Evolutionary conservation across 2,329 filamentous ascomycete species (phyloP), one percentile per base, ranked within the genome.

Genomic region (Daldinia sp.): DNA sequence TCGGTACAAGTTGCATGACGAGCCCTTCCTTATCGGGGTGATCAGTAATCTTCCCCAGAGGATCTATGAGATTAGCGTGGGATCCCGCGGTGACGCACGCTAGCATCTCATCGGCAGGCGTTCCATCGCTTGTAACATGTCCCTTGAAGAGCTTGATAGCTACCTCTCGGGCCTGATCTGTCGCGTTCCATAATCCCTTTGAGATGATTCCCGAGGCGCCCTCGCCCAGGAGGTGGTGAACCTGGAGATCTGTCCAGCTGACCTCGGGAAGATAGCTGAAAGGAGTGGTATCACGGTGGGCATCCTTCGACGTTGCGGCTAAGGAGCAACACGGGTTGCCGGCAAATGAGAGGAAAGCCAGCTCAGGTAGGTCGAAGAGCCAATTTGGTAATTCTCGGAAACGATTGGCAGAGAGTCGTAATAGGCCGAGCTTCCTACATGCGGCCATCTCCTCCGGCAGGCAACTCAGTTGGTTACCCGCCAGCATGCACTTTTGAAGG

Each of bases 81-180:
- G 78, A 79, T 10, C 83, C 84, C 0, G 84, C 84, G 0, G 78
- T 77, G 56, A 85, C 79, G 63, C 79, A 83, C 2, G 83, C 83
- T 9, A 79, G 78, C 82, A 86, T 82, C 74, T 86, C 84, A 71
- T 85, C 83, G n/a, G 78, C 74, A 0, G 84, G 83, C 4, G 80
- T 81, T 13, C 84, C 83, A 67, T 85, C 83, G 69, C 80, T 83
- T 7, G 83, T 83, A 10, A 84, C 76, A 7, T 79, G 76, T n/a
- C 83, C 83, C 44, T 80, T 81, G 76, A 86, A 86, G 6, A 85
- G 74, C 71, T 85, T 85, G 74, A 86, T 78, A 1, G 83, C 83
- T 0, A 86, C 83, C 12, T 81, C 75, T 39, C 80, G 74, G 28
- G 74, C 72, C 3, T 74, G 72, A 9, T 69, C 72, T 1, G 70